Evolutionary conservation across 495 filamentous ascomycete species (phyloP).

Genomic region (Xylaria sp.): DNA sequence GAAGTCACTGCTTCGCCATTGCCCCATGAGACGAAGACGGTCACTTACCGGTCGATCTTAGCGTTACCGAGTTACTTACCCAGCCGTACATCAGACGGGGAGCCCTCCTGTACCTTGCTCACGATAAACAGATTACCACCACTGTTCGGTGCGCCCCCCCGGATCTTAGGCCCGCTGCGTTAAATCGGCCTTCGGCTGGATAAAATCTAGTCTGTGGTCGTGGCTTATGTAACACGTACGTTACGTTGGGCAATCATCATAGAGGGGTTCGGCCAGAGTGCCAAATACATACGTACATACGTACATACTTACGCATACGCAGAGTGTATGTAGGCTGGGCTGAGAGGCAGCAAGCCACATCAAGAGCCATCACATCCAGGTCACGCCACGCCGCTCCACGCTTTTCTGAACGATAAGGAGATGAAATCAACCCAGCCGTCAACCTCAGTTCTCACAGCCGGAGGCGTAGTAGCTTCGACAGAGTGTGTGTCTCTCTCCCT

Average conservation of each 20-base stretch:
- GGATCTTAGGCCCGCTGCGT: slow-evolving; percentile 16
- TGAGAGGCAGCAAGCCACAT: slow-evolving; percentile 1
- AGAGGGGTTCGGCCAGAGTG: neutral
- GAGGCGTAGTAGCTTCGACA: neutral
- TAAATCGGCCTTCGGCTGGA: slow-evolving; percentile 19
- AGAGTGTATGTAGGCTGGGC: neutral
- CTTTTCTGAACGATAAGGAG: neutral
- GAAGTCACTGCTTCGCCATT: slow-evolving; percentile 24
- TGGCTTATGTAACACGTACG: slow-evolving; percentile 12
- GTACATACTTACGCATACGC: neutral
- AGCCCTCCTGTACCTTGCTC: slow-evolving; percentile 13
- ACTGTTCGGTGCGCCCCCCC: neutral
- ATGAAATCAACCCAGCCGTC: neutral
- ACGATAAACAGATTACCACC: slow-evolving; percentile 6
- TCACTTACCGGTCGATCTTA: slow-evolving; percentile 12
- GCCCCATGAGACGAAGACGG: slow-evolving; percentile 16
- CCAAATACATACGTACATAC: neutral
- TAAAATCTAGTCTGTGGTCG: slow-evolving; percentile 10
- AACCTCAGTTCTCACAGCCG: neutral
- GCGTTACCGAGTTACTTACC: slow-evolving; percentile 12
- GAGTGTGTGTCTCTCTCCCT: neutral
- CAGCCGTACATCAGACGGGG: neutral
- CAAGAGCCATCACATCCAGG: neutral
- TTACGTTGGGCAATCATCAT: neutral
- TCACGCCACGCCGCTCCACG: neutral